Base-by-base conservation (phyloP, 345 rosid genomes). In the Salix udensis region DNA sequence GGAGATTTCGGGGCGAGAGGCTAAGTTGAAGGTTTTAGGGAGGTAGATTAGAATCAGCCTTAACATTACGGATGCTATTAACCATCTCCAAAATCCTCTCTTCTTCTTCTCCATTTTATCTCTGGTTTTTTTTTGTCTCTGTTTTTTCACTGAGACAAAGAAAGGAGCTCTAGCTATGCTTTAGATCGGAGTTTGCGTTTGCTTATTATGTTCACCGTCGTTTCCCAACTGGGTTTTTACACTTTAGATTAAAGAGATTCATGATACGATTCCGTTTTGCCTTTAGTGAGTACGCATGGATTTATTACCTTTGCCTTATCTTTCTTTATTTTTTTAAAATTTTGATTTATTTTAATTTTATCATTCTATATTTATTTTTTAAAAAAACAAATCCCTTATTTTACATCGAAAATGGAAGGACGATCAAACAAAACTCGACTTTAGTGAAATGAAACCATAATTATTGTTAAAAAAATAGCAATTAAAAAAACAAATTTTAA, bases 1-100 rank as follows among this genome's bases (percentile, higher is more conserved):
- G 71, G 99, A 88, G 87, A 92, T 89, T 84, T 96, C 99, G 24
- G 98, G 98, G 46, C 99, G 96, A 26, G 94, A 88, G 71, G 95
- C 86, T 61, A 94, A 84, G 68, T 88, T 86, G 77, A 93, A 95
- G 76, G 84, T 85, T 71, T 79, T 78, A 2, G 89, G 85, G 85
- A 88, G 89, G 71, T 84, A 88, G 64, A 90, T 83, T 68, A 93
- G 86, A 16, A 87, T 67, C 19, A 87, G 84, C 75, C 97, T 74
- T 81, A 88, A 78, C 26, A 84, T 0, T 23, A 88, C 82, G 24
- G 95, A 84, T 2, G 87, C 65, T 3, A 71, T 31, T 36, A 77
- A 76, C 97, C 95, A 91, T 68, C 67, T 73, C 93, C 93, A 89
- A 71, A 89, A 90, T 23, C 77, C 61, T 77, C 42, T 77, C 50